Base-by-base conservation (phyloP, 2,329 filamentous ascomycete genomes). In the Whalleya microplaca region DNA sequence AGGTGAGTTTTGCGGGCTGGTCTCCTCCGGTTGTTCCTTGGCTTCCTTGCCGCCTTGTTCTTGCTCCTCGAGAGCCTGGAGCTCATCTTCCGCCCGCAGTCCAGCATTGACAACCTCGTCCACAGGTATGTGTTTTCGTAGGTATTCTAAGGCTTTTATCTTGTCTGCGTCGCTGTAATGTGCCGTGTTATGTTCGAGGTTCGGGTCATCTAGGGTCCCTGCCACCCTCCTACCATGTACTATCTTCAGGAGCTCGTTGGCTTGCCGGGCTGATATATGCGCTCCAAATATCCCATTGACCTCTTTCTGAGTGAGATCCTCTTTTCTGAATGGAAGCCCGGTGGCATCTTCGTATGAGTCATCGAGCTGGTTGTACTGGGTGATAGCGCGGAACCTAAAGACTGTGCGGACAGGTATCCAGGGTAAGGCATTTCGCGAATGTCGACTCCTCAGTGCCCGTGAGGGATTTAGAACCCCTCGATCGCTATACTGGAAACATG, bases 141-240 rank as follows among this genome's bases (percentile, higher is more conserved):
- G 73, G 68, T 85, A 88, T 32, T 71, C 72, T 53, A 89, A 72
- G 0, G 78, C 85, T 42, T 66, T 75, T 16, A 72, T 68, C 16
- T 79, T 72, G 56, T 84, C 76, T 1, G 70, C 58, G 2, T 70
- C 51, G 8, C 72, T 72, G 61, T 75, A 86, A 9, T 69, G 65
- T 2, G 71, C 71, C 23, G 83, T 85, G 61, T 84, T 79, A 21
- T 72, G 61, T 37, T 72, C 72, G 46, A 83, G 76, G 3, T 72
- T 74, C 2, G 85, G 85, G 65, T 88, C 85, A 10, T 84, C 79
- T 42, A 88, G 74, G 2, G 85, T 87, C 32, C 86, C 86, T 7
- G 85, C 84, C 20, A 89, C 84, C 41, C 86, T 78, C 37, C 84
- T 80, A 8, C 85, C 86, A 66, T 89, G 86, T 12, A 88, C 71